Conservation (phyloP, 2,329 filamentous ascomycete species). For the Stagonosporopsis vannaccii region DNA sequence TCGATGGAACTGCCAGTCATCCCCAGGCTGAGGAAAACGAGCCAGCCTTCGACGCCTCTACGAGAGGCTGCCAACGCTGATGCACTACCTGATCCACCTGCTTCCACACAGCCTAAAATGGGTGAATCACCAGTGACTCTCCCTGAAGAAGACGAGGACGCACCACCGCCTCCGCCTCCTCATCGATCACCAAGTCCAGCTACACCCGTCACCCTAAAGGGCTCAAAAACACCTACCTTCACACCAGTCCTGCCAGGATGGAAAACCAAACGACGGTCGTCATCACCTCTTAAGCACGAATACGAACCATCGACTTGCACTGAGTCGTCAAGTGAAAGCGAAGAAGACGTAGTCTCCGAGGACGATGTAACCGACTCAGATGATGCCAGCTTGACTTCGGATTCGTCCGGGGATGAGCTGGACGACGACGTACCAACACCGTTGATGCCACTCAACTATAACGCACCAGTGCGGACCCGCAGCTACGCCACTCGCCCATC, state of each 20-base stretch:
- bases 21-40: conserved; percentile 53
- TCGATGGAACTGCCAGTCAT: conserved; percentile 56
- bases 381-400: conserved; percentile 55
- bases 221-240: conserved; percentile 56
- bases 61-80: conserved; percentile 25
- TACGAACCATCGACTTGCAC: conserved; percentile 85
- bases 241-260: conserved; percentile 56
- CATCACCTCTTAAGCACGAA: conserved; percentile 95
- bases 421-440: conserved; percentile 56
- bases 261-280: conserved; percentile 71
- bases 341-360: conserved; percentile 53
- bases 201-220: conserved; percentile 55
- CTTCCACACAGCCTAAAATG: conserved; percentile 41
- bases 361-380: conserved; percentile 61
- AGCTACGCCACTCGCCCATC: conserved; percentile 24
- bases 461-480: conserved; percentile 19
- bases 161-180: conserved; percentile 56
- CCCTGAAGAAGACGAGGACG: conserved; percentile 31
- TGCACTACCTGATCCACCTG: conserved; percentile 27
- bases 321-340: conserved; percentile 66
- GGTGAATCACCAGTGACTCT: conserved; percentile 31
- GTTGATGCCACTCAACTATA: conserved; percentile 42
- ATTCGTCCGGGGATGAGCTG: conserved; percentile 65
- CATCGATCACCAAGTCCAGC: conserved; percentile 62
- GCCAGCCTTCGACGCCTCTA: conserved; percentile 47